These are phyloP conservation scores for Paracamarosporium sp. DNA, from an alignment of 2,329 filamentous ascomycete genomes.

Conservation along the genomic window DNA sequence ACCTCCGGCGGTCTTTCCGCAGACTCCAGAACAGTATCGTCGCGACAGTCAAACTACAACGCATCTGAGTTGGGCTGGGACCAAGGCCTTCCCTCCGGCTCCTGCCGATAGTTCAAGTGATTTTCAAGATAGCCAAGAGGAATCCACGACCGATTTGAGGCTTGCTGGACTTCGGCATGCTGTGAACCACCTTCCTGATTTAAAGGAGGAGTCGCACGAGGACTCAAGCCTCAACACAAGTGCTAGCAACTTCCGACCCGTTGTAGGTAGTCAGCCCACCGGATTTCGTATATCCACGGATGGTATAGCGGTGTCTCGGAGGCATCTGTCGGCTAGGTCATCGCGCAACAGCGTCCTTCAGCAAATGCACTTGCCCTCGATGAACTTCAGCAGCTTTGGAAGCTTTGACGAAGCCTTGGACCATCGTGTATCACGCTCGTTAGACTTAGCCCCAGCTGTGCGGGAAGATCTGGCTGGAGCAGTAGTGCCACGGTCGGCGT, in stretches of 20 bases:
- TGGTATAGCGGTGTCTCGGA: constrained; percentile 23
- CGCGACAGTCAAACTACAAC: constrained; percentile 45
- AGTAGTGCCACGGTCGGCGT: constrained; percentile 44
- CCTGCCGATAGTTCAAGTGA: constrained; percentile 17
- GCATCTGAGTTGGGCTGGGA: constrained; percentile 39
- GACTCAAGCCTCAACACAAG: constrained; percentile 52
- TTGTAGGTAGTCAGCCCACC: constrained; percentile 20
- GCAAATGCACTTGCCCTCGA: constrained; percentile 50
- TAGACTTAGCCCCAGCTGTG: constrained; percentile 33
- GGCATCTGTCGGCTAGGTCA: constrained; percentile 29
- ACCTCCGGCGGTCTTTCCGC: constrained; percentile 18
- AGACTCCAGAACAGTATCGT: constrained; percentile 17
- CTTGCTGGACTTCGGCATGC: constrained; percentile 33
- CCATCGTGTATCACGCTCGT: constrained; percentile 45
- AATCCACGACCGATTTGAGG: constrained; percentile 42
- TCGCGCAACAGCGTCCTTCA: constrained; percentile 23
- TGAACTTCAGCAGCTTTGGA: constrained; percentile 56
- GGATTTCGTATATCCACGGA: constrained; percentile 25
- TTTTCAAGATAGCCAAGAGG: constrained; percentile 24
- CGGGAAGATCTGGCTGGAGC: constrained; percentile 39
- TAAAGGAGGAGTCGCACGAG: constrained; percentile 58
- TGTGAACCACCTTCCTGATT: constrained; percentile 48
- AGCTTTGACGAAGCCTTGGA: constrained; percentile 54
- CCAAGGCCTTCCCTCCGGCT: constrained; percentile 17
- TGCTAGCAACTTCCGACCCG: constrained; percentile 36